Evolutionary conservation across 352 stramenopile genomes (phyloP).

Genomic region (Phytophthora ramorum): DNA sequence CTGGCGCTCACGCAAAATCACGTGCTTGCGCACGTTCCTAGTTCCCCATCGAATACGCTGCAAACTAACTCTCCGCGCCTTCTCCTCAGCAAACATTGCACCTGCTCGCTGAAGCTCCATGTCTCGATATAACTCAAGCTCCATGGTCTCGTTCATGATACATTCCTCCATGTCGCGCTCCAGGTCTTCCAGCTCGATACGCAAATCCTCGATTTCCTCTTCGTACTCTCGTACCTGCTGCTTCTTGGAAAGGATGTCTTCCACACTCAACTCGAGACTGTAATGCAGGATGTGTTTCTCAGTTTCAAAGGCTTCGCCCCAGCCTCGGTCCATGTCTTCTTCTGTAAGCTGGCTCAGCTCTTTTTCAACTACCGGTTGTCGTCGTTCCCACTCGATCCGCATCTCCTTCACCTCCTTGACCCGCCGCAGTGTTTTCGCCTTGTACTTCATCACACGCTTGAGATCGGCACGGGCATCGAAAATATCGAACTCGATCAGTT

Average conservation of each 20-base stretch:
- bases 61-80: conserved; percentile 41
- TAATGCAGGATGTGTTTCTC: conserved; percentile 78
- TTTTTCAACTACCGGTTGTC: conserved; percentile 76
- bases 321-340: conserved; percentile 79
- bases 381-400: conserved; percentile 82
- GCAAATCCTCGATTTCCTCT: conserved; percentile 69
- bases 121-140: conserved; percentile 66
- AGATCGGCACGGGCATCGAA: conserved; percentile 66
- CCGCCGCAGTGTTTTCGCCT: conserved; percentile 69
- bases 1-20: conserved; percentile 52
- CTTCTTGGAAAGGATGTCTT: conserved; percentile 70
- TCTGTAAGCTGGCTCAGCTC: conserved; percentile 67
- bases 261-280: conserved; percentile 75
- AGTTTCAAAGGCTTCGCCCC: conserved; percentile 79
- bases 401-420: conserved; percentile 83
- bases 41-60: conserved; percentile 75
- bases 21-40: conserved; percentile 59
- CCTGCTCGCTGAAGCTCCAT: conserved; percentile 58
- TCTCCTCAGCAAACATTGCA: conserved; percentile 51
- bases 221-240: conserved; percentile 81
- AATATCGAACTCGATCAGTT: conserved; percentile 81
- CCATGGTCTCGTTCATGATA: conserved; percentile 66
- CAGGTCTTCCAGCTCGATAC: conserved; percentile 80
- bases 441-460: conserved; percentile 78
- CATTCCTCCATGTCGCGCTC: conserved; percentile 80